Evolutionary conservation across 2,329 filamentous ascomycete genomes (phyloP), one percentile per base, ranked within the genome.

Genomic region (Verruconis gallopava): DNA sequence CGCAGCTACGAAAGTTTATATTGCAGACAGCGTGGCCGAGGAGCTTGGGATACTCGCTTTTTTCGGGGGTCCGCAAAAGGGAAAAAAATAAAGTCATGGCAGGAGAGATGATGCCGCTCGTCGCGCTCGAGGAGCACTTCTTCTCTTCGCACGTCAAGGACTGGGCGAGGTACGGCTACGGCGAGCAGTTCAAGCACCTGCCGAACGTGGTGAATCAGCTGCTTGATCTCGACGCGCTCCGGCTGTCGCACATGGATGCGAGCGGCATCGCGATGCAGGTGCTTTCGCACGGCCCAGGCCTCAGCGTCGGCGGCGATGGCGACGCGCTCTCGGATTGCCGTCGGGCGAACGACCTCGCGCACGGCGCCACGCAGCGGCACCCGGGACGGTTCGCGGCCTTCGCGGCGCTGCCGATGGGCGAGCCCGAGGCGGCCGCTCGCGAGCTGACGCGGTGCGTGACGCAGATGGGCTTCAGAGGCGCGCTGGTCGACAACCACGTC

Each of bases 401-500:
- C 44, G 65, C 65, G 2, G 50, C 62, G 25, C 53, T 70, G 1
- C 63, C 64, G 0, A 62, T 66, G 54, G 40, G 43, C 1, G 49
- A 63, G 3, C 61, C 64, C 3, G 35, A 49, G 40, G 48, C 54
- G 37, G 55, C 64, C 1, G 63, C 59, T 0, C 46, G 44, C 4
- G 63, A 66, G 50, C 49, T 66, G 44, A 49, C 51, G 35, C 56
- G 64, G 6, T 66, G 64, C 46, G 56, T 72, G 1, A 53, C 49
- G 3, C 51, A 67, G 37, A 54, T 65, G n/a, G 56, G 59, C 2
- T 69, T 73, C 43, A 58, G 68, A 3, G 69, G 70, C 1, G 66
- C 67, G 1, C 52, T 72, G 33, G 50, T 73, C 6, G 65, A 68
- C 44, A 60, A 64, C 33, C 62, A 64, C 44, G 42, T 51, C n/a